A percentile compares a stretch with the other conserved stretches of the same genome.
Evolutionary conservation across 441 rosid genomes (phyloP).

Genomic region (Capsella rubella): DNA sequence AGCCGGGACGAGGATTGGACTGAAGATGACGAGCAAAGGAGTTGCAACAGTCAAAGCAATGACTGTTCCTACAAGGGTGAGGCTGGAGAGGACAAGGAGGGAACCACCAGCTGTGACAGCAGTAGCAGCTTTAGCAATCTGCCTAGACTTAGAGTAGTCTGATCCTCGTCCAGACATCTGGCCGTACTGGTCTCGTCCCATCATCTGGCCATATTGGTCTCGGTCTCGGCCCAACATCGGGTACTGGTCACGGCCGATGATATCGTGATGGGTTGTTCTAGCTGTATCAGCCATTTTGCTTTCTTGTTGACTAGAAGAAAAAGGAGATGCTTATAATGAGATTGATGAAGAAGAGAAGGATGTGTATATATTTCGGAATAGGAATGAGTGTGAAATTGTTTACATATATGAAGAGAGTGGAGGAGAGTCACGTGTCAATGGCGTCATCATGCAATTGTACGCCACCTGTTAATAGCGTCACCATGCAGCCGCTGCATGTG

Average conservation of each 20-base stretch:
- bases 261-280: slow-evolving; percentile 35
- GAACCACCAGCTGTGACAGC: slow-evolving; percentile 83
- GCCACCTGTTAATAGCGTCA: slow-evolving; percentile 61
- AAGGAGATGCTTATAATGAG: background rate
- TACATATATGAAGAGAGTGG: slow-evolving; percentile 42
- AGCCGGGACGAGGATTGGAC: slow-evolving; percentile 88
- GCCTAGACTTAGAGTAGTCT: slow-evolving; percentile 54
- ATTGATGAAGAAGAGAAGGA: background rate
- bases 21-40: slow-evolving; percentile 79
- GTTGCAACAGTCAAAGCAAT: slow-evolving; percentile 77
- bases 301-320: background rate
- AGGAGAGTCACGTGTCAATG: slow-evolving; percentile 33
- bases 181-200: slow-evolving; percentile 32
- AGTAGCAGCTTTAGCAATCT: slow-evolving; percentile 77
- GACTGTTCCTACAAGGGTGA: slow-evolving; percentile 75
- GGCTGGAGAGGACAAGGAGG: slow-evolving; percentile 72
- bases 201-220: slow-evolving; percentile 20
- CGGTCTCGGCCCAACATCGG: slow-evolving; percentile 9
- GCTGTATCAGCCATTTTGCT: slow-evolving; percentile 40
- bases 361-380: slow-evolving; percentile 40
- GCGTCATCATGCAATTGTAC: slow-evolving; percentile 36
- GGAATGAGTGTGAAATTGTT: slow-evolving; percentile 12
- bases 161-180: slow-evolving; percentile 13
- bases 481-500: slow-evolving; percentile 80
- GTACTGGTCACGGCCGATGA: slow-evolving; percentile 45